Percentiles rank a stretch among this genome's conserved stretches.
These are phyloP conservation scores for Nemophila menziesii DNA, from an alignment of 257 asterid genomes.

Conservation along the genomic window DNA sequence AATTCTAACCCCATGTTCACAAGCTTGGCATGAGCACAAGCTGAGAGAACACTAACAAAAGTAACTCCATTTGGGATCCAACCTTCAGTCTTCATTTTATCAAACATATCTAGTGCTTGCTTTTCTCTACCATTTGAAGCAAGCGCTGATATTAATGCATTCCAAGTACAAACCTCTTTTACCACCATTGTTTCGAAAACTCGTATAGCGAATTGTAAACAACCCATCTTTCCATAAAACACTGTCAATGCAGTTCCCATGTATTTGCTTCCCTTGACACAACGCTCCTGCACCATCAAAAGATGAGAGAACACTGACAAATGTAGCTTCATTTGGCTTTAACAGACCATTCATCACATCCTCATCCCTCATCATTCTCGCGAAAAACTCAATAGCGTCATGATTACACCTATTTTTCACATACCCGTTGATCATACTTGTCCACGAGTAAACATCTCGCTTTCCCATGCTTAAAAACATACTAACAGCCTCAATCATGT, in stretches of 20 bases:
- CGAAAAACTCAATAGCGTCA: conserved; percentile 33
- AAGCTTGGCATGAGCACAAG: conserved; percentile 36
- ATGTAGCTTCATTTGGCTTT: conserved; percentile 34
- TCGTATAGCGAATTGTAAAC: conserved; percentile 25
- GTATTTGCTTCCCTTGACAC: conserved; percentile 27
- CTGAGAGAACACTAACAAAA: conserved; percentile 35
- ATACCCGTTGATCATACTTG: conserved; percentile 26
- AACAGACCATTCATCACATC: too few species aligned
- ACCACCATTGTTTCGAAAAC: conserved; percentile 23
- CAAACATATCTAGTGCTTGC: conserved; percentile 28
- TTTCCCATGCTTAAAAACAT: conserved; percentile 22
- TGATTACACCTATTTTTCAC: conserved; percentile 24
- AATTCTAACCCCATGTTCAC: conserved; percentile 28
- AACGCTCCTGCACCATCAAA: conserved; percentile 24
- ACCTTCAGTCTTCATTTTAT: conserved; percentile 24
- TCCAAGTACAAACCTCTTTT: conserved; percentile 36
- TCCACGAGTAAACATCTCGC: conserved; percentile 37
- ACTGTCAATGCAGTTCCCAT: conserved; percentile 29
- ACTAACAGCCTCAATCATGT: conserved; percentile 28
- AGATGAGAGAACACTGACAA: conserved; percentile 32
- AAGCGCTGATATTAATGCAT: conserved; percentile 35
- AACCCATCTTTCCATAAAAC: conserved; percentile 42
- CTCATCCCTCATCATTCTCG: conserved; percentile 31
- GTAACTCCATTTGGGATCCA: conserved; percentile 33
- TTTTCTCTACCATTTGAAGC: conserved; percentile 31